Evolutionary conservation across 768 basidiomycete genomes (phyloP), one percentile per base, ranked within the genome.

Genomic region (Hygrophorus pudorinus): DNA sequence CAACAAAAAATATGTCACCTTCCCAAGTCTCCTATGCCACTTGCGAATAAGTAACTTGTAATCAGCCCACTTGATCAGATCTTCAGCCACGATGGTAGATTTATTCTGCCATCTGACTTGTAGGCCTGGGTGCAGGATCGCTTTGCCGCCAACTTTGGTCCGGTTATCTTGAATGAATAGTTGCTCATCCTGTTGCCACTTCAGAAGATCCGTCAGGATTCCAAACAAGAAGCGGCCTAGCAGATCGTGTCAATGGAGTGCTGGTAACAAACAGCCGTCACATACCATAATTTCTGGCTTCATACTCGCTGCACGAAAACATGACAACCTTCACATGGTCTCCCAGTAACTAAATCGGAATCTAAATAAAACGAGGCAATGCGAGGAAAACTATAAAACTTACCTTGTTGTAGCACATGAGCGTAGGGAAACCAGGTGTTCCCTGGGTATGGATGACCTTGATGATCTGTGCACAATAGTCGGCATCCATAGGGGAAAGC

Each of bases 401-500:
- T 45, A 86, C 90, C 65, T 77, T 83, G 61, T 93, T 82, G 55
- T 92, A 96, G 48, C 84, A 80, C 56, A 78, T 74, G 9, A 96
- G 61, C 0, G 91, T 91, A 30, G 84, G 81, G 60, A 97, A 99
- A 2, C 84, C 83, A 7, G 80, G 78, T 0, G 93, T 93, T n/a
- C 89, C 92, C 57, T 83, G 77, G 11, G 76, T 73, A 53, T 99
- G 96, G 48, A 97, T 68, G 11, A 83, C 72, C 57, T 85, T 85
- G 59, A 98, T 85, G 55, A 98, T 83, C 51, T 89, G 85, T 2
- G 89, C 84, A 45, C 90, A 91, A 53, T 81, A 99, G 45, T 94
- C 85, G 18, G 96, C 94, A 61, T 99, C 96, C 78, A 92, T 88
- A 0, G 92, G 92, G 0, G 94, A 94, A n/a, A 97, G 66, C 32